Evolutionary conservation across 129 eudicot species (phyloP).

Genomic region (Chrysanthemum makinoi): DNA sequence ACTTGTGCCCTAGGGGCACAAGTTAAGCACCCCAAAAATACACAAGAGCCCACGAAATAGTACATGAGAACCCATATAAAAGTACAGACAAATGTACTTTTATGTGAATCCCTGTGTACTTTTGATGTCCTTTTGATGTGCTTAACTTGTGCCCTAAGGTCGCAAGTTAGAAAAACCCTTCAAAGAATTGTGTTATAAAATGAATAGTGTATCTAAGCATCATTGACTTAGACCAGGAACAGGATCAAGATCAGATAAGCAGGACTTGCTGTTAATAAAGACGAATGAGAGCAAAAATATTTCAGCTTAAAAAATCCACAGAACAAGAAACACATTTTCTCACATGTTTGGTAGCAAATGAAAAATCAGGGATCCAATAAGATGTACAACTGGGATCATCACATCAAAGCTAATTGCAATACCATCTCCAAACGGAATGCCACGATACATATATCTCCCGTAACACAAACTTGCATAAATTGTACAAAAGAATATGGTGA

Average conservation of each 20-base stretch:
- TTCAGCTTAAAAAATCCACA: slow-evolving; percentile 7
- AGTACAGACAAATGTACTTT: too few species aligned
- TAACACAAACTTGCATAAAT: slow-evolving; percentile 15
- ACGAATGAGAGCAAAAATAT: not conserved
- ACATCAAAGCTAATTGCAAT: slow-evolving; percentile 14
- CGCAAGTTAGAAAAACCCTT: too few species aligned
- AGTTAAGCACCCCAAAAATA: too few species aligned
- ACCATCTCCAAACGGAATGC: not conserved
- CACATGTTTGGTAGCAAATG: slow-evolving; percentile 28
- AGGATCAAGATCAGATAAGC: not conserved
- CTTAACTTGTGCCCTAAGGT: too few species aligned
- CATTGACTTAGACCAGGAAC: too few species aligned
- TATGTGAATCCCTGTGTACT: too few species aligned
- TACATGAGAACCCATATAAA: too few species aligned
- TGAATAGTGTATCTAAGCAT: too few species aligned
- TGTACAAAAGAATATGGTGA: slow-evolving; percentile 30
- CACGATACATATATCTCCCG: slow-evolving; percentile 15
- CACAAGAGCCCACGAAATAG: too few species aligned
- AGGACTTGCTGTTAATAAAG: not conserved
- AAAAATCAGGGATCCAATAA: slow-evolving; percentile 21
- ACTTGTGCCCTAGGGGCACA: too few species aligned
- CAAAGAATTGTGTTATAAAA: too few species aligned
- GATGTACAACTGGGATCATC: slow-evolving; percentile 26
- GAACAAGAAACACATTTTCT: slow-evolving; percentile 20
- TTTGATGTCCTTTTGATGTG: too few species aligned